Base-by-base conservation (phyloP, 1,284 basidiomycete genomes). In the Ustilago sp. region DNA sequence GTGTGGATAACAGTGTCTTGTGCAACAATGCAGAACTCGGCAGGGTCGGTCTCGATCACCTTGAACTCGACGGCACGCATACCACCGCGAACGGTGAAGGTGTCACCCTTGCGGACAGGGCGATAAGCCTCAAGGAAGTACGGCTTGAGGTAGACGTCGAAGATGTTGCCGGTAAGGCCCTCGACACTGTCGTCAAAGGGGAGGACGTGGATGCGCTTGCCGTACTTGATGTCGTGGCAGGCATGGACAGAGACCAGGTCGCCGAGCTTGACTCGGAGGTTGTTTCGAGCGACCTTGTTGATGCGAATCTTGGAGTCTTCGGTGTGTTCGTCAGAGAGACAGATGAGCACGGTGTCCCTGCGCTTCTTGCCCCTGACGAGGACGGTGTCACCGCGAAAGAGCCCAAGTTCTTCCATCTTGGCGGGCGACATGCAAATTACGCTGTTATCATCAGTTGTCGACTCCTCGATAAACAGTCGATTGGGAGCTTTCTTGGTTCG, bases 91-190 rank as follows among this genome's bases (percentile, higher is more conserved):
- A 98, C 95, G 64, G 98, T 92, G 92, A 99, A 99, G 12, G 96
- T 98, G 87, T 99, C 97, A 61, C 96, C 95, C 89, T 94, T 95
- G 84, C 94, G 91, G 53, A 98, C 91, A 32, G 95, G 94, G 43
- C 94, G 92, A 88, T 97, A 97, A 8, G 94, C 94, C 88, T 99
- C 97, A n/a, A 99, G 91, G 92, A 99, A 99, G 88, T 99, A 99
- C 0, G 96, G 97, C 89, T 90, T 98, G 78, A 99, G 91, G 88
- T 96, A 99, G 55, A 99, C 95, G 85, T 99, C 97, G 83, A 99
- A 99, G 77, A 99, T 90, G 88, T 99, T 99, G 38, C 97, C 97
- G 79, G 94, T 96, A 57, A 99, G 89, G 81, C 90, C 97, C 88
- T 99, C 97, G 75, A 99, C 89, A 11, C 96, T 98, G 89, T 99